phyloP scores from a whole-genome alignment of 179 eudicot genomes.

The Heliamphora pulchella region DNA sequence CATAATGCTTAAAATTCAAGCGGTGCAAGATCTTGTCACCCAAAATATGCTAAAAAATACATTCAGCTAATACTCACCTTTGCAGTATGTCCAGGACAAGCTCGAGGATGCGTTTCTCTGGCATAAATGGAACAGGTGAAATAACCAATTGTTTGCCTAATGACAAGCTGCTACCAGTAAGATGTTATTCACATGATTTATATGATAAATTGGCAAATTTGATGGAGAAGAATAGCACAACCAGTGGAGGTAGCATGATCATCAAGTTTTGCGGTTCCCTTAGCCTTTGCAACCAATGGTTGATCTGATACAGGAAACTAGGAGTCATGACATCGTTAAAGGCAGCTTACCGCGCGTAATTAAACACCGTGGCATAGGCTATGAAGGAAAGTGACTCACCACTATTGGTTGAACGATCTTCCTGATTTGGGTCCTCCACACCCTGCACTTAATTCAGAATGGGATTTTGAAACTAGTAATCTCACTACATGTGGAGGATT shows the following conservation, averaged over 20 bases:
- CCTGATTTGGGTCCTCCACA: constrained; percentile 18
- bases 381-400: constrained; percentile 13
- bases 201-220: background rate
- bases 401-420: constrained; percentile 18
- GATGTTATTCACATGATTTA: constrained; percentile 6
- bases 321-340: background rate
- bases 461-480: background rate
- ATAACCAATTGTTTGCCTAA: constrained; percentile 22
- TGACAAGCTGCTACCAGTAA: background rate
- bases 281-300: constrained; percentile 12
- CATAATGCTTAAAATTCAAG: background rate
- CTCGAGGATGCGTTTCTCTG: constrained; percentile 53
- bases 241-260: constrained; percentile 18
- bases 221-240: constrained; percentile 5
- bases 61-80: constrained; percentile 32
- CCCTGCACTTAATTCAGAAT: constrained; percentile 17
- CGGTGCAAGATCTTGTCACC: background rate
- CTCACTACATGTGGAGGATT: background rate
- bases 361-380: background rate
- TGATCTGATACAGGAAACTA: constrained; percentile 15
- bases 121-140: constrained; percentile 39
- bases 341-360: background rate
- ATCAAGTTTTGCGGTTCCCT: constrained; percentile 19
- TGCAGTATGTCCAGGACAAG: constrained; percentile 62
- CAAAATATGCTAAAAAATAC: background rate